Base-by-base conservation (phyloP, 2,329 filamentous ascomycete species). In the Phialophora macrospora region DNA sequence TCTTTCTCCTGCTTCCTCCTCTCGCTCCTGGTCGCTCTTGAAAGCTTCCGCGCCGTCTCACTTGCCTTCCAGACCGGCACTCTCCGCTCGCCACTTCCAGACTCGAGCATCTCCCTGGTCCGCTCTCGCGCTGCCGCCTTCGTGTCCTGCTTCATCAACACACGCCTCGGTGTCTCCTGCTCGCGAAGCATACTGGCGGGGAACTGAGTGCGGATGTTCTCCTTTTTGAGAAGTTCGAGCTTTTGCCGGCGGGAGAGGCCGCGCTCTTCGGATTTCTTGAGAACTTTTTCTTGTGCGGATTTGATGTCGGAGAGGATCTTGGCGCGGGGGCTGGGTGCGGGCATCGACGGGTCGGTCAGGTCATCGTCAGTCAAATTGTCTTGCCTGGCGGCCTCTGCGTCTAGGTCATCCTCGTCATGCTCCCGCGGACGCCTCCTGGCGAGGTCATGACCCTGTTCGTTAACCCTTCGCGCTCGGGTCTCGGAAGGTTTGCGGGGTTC, bases 241-340 rank as follows among this genome's bases (percentile, higher is more conserved):
- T 64, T 67, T 56, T 70, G 68, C 20, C 62, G 57, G 41, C 64
- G 62, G 0, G 68, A 70, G 26, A 70, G 60, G 20, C 58, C 46
- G 22, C 56, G 54, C 30, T 63, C 60, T 51, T 63, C 62, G 17
- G 44, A 41, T 26, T 26, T 20, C 34, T 65, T 60, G 34, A 41
- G 51, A 14, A 24, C 56, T 30, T 55, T 56, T n/a, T 20, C 41
- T 20, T 57, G 59, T 17, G 34, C 26, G 11, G 24, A 41, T 9
- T 59, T 17, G 60, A 69, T 64, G 7, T 63, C 52, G 30, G 22
- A 30, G 8, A 63, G 34, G 34, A 62, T 28, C 55, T 63, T 61
- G 12, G 54, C 28, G 38, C 58, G 52, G 17, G 63, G 57, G 41
- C 32, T 55, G 22, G 46, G n/a, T 2, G 52, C 48, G 6, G 60